A percentile compares a stretch with the other conserved stretches of the same genome.
Evolutionary conservation across 768 basidiomycete genomes (phyloP).

Genomic region (Lactarius deliciosus): DNA sequence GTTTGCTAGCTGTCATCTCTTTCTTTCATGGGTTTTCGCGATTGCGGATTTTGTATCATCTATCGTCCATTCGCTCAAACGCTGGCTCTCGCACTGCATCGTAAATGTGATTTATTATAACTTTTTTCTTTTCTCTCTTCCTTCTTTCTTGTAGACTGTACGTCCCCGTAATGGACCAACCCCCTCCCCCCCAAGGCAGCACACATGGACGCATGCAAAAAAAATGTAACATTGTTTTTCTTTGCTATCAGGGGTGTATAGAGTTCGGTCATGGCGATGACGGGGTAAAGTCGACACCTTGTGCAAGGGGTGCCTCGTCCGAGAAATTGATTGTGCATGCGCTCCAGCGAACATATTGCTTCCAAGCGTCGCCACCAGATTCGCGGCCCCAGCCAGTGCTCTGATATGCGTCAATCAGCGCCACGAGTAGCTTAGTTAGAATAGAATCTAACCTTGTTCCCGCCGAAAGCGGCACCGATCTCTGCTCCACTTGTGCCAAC

Average conservation of each 20-base stretch:
- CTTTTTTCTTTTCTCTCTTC: conserved; percentile 3
- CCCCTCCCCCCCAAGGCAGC: conserved; percentile 6
- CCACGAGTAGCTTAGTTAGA: not conserved
- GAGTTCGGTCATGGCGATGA: conserved; percentile 31
- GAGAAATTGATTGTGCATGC: conserved; percentile 93
- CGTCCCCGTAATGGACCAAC: conserved; percentile 20
- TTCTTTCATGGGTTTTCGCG: conserved; percentile 25
- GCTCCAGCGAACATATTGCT: conserved; percentile 92
- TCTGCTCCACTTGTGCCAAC: conserved; percentile 69
- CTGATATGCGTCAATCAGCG: conserved; percentile 38
- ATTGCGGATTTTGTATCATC: conserved; percentile 30
- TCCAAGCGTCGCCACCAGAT: conserved; percentile 98
- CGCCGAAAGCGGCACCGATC: conserved; percentile 88
- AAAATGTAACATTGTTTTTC: conserved; percentile 23
- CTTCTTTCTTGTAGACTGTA: conserved; percentile 24
- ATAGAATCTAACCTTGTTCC: conserved; percentile 69
- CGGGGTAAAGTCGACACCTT: conserved; percentile 82
- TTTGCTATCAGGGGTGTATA: not conserved
- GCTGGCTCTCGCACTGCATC: conserved; percentile 32
- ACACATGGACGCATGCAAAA: conserved; percentile 11
- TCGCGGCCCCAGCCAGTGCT: conserved; percentile 94
- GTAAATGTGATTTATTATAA: conserved; percentile 30
- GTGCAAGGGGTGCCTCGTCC: conserved; percentile 84
- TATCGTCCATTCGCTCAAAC: conserved; percentile 35
- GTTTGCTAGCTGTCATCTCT: conserved; percentile 25